phyloP scores from a whole-genome alignment of 495 filamentous ascomycete genomes.

The Hyaloscypha finlandica region DNA sequence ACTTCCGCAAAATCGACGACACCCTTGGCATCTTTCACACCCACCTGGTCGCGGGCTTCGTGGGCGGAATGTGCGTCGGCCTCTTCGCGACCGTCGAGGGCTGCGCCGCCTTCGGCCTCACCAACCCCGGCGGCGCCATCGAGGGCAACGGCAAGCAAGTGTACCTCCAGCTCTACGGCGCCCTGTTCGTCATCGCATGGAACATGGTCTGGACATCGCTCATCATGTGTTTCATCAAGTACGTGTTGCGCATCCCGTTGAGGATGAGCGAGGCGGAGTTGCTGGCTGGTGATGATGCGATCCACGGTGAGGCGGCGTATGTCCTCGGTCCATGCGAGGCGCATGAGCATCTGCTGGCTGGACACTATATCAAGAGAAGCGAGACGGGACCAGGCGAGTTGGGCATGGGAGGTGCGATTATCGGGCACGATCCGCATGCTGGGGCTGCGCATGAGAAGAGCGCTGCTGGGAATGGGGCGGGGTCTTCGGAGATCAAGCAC shows the following conservation, averaged over 20 bases:
- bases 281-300: conserved; percentile 50
- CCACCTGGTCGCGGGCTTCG: conserved; percentile 52
- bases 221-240: conserved; percentile 57
- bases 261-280: conserved; percentile 50
- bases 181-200: conserved; percentile 55
- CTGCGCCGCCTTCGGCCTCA: conserved; percentile 50
- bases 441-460: conserved; percentile 7
- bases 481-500: conserved; percentile 10
- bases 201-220: conserved; percentile 56
- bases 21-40: conserved; percentile 55
- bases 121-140: conserved; percentile 53
- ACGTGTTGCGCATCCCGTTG: conserved; percentile 51
- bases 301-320: conserved; percentile 55
- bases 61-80: conserved; percentile 55
- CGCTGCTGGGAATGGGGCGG: neutral
- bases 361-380: conserved; percentile 20
- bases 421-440: conserved; percentile 13
- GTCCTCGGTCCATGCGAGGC: conserved; percentile 28
- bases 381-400: conserved; percentile 15
- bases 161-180: conserved; percentile 51
- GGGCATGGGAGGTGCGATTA: conserved; percentile 16
- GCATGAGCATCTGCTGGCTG: conserved; percentile 18
- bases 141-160: conserved; percentile 57
- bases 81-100: conserved; percentile 55
- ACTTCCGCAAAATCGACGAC: conserved; percentile 53